Evolutionary conservation across 2,329 filamentous ascomycete genomes (phyloP), one percentile per base, ranked within the genome.

Genomic region (Paraconiothyrium sp.): DNA sequence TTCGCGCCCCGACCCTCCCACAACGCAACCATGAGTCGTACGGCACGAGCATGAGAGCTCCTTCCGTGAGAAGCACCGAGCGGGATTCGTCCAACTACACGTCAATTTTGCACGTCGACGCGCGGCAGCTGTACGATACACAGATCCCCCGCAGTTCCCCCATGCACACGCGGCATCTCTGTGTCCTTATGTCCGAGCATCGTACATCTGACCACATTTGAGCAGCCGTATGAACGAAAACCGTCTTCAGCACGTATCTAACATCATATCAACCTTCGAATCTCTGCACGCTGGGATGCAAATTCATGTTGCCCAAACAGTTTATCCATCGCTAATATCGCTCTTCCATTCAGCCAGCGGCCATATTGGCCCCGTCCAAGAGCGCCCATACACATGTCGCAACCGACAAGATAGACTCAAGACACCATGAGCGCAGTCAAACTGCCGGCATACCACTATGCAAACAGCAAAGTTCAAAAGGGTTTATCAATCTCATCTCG

Each of bases 281-380:
- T 46, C 20, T 46, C 20, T 9, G 11, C 7, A 24, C 2, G 9
- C 8, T 2, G n/a, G 20, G 20, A 46, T 46, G 20, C 11, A 46
- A 24, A 11, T 11, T 46, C 20, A 1, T 20, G 20, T 41, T 46
- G 41, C 20, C 11, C 10, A 22, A 13, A n/a, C 35, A 37, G 14
- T n/a, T 32, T 22, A 51, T 20, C 32, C 27, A 37, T 37, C 46
- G 30, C 48, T 20, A 37, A 22, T 20, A n/a, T 22, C 30, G 30
- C 48, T 22, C 46, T 51, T 27, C 20, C 20, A 52, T 52, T 52
- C 34, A 52, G 35, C 49, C 49, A 52, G 34, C 11, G 20, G n/a
- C 34, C 49, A 52, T 52, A 51, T 37, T 52, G 20, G 27, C 27
- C 20, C 24, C 22, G n/a, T 27, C 9, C 24, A 35, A 35, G 39